Conservation (phyloP, 106 monocot species). For the Acorus calamus region DNA sequence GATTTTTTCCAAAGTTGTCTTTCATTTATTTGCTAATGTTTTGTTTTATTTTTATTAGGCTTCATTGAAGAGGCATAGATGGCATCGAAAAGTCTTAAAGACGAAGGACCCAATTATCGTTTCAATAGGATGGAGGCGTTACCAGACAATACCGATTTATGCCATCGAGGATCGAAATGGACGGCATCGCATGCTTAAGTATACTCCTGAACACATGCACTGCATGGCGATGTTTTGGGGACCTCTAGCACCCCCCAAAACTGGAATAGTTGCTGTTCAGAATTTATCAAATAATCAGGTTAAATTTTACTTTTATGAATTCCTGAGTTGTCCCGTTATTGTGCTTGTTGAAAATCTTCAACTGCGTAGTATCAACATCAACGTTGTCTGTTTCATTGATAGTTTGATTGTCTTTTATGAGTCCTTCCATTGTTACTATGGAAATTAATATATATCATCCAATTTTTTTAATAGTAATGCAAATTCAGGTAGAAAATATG, state of each 20-base stretch:
- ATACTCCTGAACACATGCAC: slow-evolving; percentile 99
- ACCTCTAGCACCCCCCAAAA: slow-evolving; percentile 88
- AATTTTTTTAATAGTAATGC: too few relatives aligned
- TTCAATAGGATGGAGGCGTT: slow-evolving; percentile 95
- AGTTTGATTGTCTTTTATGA: too few relatives aligned
- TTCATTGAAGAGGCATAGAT: slow-evolving; percentile 83
- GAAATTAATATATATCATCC: too few relatives aligned
- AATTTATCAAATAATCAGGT: slow-evolving; percentile 83
- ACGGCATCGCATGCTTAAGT: slow-evolving; percentile 84
- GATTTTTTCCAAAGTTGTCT: neutral
- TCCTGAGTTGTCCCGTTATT: neutral
- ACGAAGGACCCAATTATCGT: slow-evolving; percentile 85
- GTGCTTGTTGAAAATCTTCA: too few relatives aligned
- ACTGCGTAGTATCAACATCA: too few relatives aligned
- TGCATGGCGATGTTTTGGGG: slow-evolving; percentile 98
- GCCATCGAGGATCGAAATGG: slow-evolving; percentile 86
- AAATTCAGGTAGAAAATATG: too few relatives aligned
- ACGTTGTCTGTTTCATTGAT: too few relatives aligned
- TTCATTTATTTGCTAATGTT: neutral
- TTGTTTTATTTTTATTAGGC: slow-evolving; percentile 29
- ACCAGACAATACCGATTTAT: slow-evolving; percentile 92
- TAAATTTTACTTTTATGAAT: neutral
- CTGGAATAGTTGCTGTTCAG: slow-evolving; percentile 78
- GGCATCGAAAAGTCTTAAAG: slow-evolving; percentile 92
- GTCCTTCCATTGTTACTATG: too few relatives aligned